Percentiles rank a stretch among this genome's conserved stretches.
These are phyloP conservation scores for Claviceps maximensis DNA, from an alignment of 2,329 filamentous ascomycete genomes.

Conservation along the genomic window DNA sequence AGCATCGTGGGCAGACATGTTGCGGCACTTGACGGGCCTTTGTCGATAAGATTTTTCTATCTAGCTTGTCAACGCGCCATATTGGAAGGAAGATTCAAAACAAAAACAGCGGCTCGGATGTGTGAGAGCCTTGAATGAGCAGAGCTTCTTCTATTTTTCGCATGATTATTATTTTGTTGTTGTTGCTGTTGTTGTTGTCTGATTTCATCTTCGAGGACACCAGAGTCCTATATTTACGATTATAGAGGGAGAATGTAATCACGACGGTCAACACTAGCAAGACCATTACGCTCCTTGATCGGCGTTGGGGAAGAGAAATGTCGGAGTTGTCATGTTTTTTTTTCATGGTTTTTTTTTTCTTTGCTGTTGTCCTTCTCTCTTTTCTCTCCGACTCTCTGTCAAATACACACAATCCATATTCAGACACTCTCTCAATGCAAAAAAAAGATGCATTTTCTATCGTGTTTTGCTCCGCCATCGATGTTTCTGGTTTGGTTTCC, in stretches of 20 bases:
- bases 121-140: neutral
- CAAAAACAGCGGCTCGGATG: neutral
- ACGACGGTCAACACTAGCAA: constrained; percentile 18
- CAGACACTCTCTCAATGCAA: neutral
- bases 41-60: neutral
- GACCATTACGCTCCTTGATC: constrained; percentile 25
- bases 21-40: neutral
- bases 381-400: neutral
- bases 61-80: neutral
- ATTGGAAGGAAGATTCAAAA: neutral
- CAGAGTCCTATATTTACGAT: constrained; percentile 1
- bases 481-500: constrained; percentile 4
- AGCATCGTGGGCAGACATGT: neutral
- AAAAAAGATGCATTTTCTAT: neutral
- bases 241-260: constrained; percentile 22
- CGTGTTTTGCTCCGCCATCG: constrained; percentile 6
- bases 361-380: neutral
- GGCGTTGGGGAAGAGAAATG: constrained; percentile 20
- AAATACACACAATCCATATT: neutral
- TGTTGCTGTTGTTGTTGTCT: neutral
- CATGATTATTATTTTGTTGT: neutral
- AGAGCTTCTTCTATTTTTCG: neutral
- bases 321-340: constrained; percentile 14
- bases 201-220: neutral
- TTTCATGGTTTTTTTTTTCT: neutral